A percentile compares a stretch with the other conserved stretches of the same genome.
Conservation (phyloP, 495 filamentous ascomycete genomes). For the Aspergillus egyptiacus region DNA sequence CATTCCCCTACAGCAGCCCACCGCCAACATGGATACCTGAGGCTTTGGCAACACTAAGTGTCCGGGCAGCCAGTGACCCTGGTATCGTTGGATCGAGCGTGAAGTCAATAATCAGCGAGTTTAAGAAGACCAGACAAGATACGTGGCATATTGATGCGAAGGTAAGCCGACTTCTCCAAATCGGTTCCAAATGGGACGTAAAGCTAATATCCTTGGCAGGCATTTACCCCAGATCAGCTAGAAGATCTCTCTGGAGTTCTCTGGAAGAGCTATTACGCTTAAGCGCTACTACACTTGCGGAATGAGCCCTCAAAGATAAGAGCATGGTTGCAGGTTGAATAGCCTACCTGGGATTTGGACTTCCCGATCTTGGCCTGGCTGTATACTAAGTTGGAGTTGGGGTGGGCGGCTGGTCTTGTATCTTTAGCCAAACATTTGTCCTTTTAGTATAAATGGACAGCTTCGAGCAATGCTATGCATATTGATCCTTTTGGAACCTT, state of each 20-base stretch:
- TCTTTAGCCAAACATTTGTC: too few relatives aligned
- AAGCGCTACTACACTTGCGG: slow-evolving; percentile 10
- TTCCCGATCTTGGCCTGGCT: neutral
- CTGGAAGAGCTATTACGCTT: slow-evolving; percentile 99
- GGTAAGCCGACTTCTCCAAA: slow-evolving; percentile 44
- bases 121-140: slow-evolving; percentile 99
- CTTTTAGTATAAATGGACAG: too few relatives aligned
- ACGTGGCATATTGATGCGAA: slow-evolving; percentile 98
- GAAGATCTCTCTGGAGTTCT: slow-evolving; percentile 94
- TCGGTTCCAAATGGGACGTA: neutral
- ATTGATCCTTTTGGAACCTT: too few relatives aligned
- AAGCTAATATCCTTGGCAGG: slow-evolving; percentile 49
- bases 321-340: neutral
- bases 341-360: too few relatives aligned
- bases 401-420: neutral
- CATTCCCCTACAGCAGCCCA: slow-evolving; percentile 94
- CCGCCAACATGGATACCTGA: slow-evolving; percentile 93
- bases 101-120: slow-evolving; percentile 92
- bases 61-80: slow-evolving; percentile 77
- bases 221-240: slow-evolving; percentile 84
- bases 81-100: slow-evolving; percentile 95
- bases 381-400: neutral
- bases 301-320: neutral
- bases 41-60: slow-evolving; percentile 79
- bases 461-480: too few relatives aligned